Evolutionary conservation across 345 rosid genomes (phyloP).

Genomic region (Citrus australasica): DNA sequence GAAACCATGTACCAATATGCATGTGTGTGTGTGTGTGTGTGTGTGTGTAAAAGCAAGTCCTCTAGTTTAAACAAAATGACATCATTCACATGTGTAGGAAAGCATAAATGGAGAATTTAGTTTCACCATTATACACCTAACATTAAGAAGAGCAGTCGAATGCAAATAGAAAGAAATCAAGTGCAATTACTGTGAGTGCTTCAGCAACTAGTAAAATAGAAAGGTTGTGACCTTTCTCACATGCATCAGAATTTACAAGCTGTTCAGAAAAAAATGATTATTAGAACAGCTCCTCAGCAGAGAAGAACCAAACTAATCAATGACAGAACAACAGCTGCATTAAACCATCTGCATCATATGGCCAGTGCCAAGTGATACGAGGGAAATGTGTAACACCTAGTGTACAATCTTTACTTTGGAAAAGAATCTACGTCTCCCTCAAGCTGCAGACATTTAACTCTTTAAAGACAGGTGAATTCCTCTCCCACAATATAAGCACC

Average conservation of each 20-base stretch:
- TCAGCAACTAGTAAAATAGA: background rate
- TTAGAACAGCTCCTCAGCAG: background rate
- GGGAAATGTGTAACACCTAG: background rate
- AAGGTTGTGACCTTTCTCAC: background rate
- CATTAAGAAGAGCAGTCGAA: background rate
- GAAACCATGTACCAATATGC: background rate
- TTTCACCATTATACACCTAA: background rate
- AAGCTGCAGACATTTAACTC: background rate
- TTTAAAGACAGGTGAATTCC: background rate
- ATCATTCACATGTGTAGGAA: background rate
- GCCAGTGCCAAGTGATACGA: background rate
- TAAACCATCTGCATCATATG: background rate
- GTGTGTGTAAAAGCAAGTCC: background rate
- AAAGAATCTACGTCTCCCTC: background rate
- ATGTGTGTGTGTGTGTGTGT: too few species aligned
- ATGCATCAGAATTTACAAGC: background rate
- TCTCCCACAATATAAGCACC: background rate
- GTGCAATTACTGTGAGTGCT: background rate
- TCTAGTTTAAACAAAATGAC: background rate
- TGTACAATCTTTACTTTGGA: background rate
- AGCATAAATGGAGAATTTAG: background rate
- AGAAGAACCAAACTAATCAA: background rate
- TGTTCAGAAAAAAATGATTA: background rate
- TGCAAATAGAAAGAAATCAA: background rate
- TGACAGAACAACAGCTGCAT: background rate